These are phyloP conservation scores for Pisolithus microcarpus DNA, from an alignment of 768 basidiomycete species.

Conservation along the genomic window DNA sequence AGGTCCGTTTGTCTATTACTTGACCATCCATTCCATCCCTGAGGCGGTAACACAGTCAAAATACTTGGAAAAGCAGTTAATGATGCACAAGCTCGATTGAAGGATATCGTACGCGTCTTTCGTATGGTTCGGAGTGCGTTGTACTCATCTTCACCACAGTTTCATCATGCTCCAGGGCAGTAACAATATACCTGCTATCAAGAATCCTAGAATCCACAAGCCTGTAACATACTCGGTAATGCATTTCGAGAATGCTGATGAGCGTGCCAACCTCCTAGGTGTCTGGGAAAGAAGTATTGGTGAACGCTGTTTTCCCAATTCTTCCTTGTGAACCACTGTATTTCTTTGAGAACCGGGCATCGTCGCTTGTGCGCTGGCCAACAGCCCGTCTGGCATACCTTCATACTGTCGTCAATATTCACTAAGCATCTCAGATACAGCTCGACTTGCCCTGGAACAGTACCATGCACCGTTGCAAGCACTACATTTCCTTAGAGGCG, in stretches of 20 bases:
- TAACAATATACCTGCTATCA: constrained; percentile 9
- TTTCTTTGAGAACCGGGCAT: constrained; percentile 19
- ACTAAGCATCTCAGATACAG: neutral
- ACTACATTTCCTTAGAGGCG: constrained; percentile 18
- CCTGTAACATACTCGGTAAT: neutral
- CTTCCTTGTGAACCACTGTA: constrained; percentile 24
- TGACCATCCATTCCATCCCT: neutral
- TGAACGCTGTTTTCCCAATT: constrained; percentile 18
- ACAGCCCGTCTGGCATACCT: constrained; percentile 18
- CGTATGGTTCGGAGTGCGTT: neutral
- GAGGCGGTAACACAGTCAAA: constrained; percentile 49
- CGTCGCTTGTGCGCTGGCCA: constrained; percentile 19
- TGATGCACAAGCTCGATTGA: constrained; percentile 80
- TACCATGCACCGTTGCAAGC: constrained; percentile 24
- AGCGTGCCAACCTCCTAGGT: constrained; percentile 9
- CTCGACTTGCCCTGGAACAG: constrained; percentile 22
- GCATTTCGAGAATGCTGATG: constrained; percentile 3
- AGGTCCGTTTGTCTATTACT: constrained; percentile 40
- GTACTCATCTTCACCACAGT: constrained; percentile 14
- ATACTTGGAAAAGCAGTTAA: constrained; percentile 92
- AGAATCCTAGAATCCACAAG: neutral
- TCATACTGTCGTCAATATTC: constrained; percentile 1
- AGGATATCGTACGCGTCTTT: constrained; percentile 62
- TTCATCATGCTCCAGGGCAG: constrained; percentile 24
- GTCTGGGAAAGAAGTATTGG: constrained; percentile 15